Conservation (phyloP, 2,329 filamentous ascomycete genomes). For the Diaporthe caulivora region DNA sequence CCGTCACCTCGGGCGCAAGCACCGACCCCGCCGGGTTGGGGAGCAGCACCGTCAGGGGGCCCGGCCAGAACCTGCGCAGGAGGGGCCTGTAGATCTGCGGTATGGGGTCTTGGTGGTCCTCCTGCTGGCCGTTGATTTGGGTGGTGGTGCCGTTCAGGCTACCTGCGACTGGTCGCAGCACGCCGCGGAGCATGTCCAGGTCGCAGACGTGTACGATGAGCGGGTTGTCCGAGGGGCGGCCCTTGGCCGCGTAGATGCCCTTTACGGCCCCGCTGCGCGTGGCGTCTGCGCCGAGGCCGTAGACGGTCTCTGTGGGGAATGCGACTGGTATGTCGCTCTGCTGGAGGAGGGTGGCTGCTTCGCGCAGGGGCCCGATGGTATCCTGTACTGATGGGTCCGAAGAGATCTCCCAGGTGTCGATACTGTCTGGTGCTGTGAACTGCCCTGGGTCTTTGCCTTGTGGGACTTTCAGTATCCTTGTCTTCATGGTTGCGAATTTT, state of each 20-base stretch:
- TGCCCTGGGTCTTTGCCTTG: slow-evolving; percentile 38
- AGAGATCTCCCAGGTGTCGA: slow-evolving; percentile 59
- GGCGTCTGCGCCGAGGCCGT: slow-evolving; percentile 95
- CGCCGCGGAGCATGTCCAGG: slow-evolving; percentile 76
- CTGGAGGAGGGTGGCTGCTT: slow-evolving; percentile 76
- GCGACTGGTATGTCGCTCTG: slow-evolving; percentile 82
- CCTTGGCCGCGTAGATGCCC: slow-evolving; percentile 94
- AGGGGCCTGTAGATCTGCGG: slow-evolving; percentile 83
- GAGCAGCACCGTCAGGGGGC: slow-evolving; percentile 90
- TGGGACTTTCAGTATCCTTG: slow-evolving; percentile 46
- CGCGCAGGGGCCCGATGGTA: slow-evolving; percentile 60
- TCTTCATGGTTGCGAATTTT: slow-evolving; percentile 42
- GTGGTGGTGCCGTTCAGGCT: slow-evolving; percentile 38
- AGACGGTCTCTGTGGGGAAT: slow-evolving; percentile 98
- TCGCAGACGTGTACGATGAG: slow-evolving; percentile 94
- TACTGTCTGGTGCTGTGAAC: slow-evolving; percentile 33
- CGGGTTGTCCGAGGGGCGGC: slow-evolving; percentile 92
- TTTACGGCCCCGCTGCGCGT: slow-evolving; percentile 85
- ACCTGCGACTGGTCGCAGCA: slow-evolving; percentile 60
- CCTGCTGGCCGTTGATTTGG: slow-evolving; percentile 17
- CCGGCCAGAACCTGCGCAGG: slow-evolving; percentile 91
- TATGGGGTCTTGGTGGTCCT: slow-evolving; percentile 58
- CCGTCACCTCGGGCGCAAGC: slow-evolving; percentile 92
- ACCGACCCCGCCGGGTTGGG: slow-evolving; percentile 77
- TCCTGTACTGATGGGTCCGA: slow-evolving; percentile 41